Evolutionary conservation across 306 rosid species (phyloP).

Genomic region (Hylodesmum podocarpum): DNA sequence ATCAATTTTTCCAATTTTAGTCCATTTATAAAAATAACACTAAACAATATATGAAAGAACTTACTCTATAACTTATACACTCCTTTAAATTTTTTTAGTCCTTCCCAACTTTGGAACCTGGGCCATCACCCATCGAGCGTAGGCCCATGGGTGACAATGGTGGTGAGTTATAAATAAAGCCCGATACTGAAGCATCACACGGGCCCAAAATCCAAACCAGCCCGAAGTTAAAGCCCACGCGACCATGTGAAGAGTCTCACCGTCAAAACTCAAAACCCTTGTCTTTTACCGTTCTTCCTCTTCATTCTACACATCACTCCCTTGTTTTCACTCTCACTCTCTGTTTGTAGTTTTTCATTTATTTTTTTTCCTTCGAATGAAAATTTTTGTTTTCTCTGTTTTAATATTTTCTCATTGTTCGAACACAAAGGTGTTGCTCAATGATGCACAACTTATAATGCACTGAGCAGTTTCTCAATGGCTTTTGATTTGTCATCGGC

Average conservation of each 20-base stretch:
- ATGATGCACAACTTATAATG: constrained; percentile 38
- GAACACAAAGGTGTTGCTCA: not conserved
- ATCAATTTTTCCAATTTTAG: too few relatives aligned
- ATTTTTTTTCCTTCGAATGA: not conserved
- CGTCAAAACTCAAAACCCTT: not conserved
- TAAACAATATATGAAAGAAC: too few relatives aligned
- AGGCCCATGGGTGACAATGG: too few relatives aligned
- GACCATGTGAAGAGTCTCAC: not conserved
- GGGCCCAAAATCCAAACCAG: not conserved
- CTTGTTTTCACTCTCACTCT: not conserved
- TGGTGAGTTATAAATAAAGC: too few relatives aligned
- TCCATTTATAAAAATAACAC: too few relatives aligned
- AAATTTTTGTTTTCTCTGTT: not conserved
- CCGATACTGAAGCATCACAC: not conserved
- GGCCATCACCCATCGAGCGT: too few relatives aligned
- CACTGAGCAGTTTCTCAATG: constrained; percentile 26
- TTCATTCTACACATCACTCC: not conserved
- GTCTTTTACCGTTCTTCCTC: not conserved
- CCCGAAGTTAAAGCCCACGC: not conserved
- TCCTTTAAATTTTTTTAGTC: too few relatives aligned
- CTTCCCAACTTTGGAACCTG: too few relatives aligned
- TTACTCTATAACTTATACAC: too few relatives aligned
- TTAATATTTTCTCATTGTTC: not conserved
- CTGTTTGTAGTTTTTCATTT: too few relatives aligned
- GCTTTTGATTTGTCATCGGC: constrained; percentile 28